phyloP scores from a whole-genome alignment of 1,284 basidiomycete species.

The Leccinum insolens region DNA sequence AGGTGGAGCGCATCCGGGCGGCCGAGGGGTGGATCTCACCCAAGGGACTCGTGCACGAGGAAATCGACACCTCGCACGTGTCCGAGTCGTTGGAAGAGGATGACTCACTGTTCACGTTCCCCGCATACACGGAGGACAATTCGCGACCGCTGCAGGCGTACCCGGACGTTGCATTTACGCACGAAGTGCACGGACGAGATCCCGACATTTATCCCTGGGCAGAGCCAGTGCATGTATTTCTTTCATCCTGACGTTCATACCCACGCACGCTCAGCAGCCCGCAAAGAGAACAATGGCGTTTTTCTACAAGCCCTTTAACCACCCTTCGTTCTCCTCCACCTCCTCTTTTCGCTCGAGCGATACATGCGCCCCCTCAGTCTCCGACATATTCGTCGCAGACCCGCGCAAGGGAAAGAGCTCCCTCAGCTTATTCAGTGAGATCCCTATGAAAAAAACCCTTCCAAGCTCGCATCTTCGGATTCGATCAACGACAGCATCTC shows the following conservation, averaged over 20 bases:
- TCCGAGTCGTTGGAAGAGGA: too few species aligned
- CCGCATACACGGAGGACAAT: too few species aligned
- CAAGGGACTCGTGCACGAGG: constrained; percentile 92
- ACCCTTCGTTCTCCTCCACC: constrained; percentile 24
- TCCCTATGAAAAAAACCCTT: too few species aligned
- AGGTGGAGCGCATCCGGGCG: constrained; percentile 85
- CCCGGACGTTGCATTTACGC: constrained; percentile 10
- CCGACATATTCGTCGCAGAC: constrained; percentile 18
- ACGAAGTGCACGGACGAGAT: constrained; percentile 1
- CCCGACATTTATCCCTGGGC: constrained; percentile 29
- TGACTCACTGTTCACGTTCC: too few species aligned
- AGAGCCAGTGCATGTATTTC: constrained; percentile 6
- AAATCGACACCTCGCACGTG: constrained; percentile 78
- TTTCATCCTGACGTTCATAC: constrained; percentile 1
- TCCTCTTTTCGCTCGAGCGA: constrained; percentile 37
- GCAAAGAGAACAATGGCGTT: constrained; percentile 29
- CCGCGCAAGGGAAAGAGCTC: too few species aligned
- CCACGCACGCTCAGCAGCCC: constrained; percentile 17
- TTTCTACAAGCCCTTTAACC: constrained; percentile 34
- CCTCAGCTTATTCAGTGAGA: too few species aligned
- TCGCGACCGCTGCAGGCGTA: too few species aligned
- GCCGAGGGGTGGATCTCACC: constrained; percentile 98
- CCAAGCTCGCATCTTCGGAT: too few species aligned
- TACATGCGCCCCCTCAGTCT: constrained; percentile 34
- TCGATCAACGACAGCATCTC: too few species aligned